Conservation (phyloP, 1,284 basidiomycete genomes). For the Amanita bisporigera region DNA sequence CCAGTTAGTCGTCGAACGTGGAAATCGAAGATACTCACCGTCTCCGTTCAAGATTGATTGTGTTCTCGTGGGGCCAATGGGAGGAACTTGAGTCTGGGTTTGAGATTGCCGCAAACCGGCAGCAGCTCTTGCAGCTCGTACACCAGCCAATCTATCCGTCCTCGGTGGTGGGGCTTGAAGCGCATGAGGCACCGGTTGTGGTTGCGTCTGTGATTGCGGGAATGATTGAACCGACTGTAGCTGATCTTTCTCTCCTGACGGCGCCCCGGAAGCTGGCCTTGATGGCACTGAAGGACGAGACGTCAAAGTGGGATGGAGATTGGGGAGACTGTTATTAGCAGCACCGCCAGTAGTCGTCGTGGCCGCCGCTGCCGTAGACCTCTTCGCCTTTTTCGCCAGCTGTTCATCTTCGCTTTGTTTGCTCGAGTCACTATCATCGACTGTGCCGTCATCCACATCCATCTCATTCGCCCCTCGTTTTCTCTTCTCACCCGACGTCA, state of each 20-base stretch:
- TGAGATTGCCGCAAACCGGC: neutral
- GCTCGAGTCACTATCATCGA: neutral
- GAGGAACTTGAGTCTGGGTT: neutral
- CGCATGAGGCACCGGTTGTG: neutral
- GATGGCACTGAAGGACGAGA: neutral
- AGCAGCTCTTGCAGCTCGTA: conserved; percentile 5
- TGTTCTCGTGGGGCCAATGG: neutral
- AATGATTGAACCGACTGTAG: neutral
- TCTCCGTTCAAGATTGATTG: neutral
- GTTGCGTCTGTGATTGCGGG: neutral
- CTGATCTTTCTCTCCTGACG: neutral
- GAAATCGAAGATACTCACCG: neutral
- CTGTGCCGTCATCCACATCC: neutral
- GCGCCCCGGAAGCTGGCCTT: neutral
- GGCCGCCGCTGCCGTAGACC: neutral
- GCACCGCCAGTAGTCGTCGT: neutral
- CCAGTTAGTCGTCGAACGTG: neutral
- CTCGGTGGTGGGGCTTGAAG: neutral
- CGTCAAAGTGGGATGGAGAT: neutral
- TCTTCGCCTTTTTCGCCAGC: neutral
- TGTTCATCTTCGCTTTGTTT: neutral
- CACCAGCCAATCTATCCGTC: conserved; percentile 1
- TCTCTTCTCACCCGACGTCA: neutral
- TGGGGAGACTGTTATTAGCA: neutral
- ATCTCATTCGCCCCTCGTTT: conserved; percentile 3